A percentile compares a stretch with the other conserved stretches of the same genome.
phyloP scores from a whole-genome alignment of 2,329 filamentous ascomycete species.

The Sarocladiaceae sp. region DNA sequence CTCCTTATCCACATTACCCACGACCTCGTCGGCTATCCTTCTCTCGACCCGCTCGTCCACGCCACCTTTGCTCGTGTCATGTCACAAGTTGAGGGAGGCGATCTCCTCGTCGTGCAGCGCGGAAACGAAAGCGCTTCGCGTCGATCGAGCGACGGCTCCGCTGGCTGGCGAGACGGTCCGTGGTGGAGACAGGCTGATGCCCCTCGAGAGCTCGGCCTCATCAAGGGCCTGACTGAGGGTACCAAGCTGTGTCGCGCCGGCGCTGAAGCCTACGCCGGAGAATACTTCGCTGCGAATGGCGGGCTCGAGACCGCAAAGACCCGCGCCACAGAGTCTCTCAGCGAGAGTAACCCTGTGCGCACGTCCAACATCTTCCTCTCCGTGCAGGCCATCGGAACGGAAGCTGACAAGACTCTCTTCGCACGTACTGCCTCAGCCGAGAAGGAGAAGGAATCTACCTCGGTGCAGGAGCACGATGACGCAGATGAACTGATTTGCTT shows the following conservation, averaged over 20 bases:
- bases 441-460: conserved; percentile 51
- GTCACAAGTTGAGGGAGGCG: conserved; percentile 97
- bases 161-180: conserved; percentile 87
- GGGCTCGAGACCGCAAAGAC: conserved; percentile 77
- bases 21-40: conserved; percentile 90
- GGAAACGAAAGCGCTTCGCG: conserved; percentile 78
- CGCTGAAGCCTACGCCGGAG: conserved; percentile 80
- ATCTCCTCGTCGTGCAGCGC: conserved; percentile 89
- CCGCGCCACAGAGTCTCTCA: conserved; percentile 73
- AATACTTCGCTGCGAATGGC: conserved; percentile 76
- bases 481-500: conserved; percentile 66
- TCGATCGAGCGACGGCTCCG: conserved; percentile 52
- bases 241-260: conserved; percentile 87
- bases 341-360: conserved; percentile 82
- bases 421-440: conserved; percentile 47
- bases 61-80: conserved; percentile 91
- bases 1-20: conserved; percentile 97
- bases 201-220: conserved; percentile 71
- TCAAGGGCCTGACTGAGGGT: conserved; percentile 78
- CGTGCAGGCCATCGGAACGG: conserved; percentile 78
- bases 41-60: conserved; percentile 88
- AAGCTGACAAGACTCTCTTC: conserved; percentile 65
- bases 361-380: conserved; percentile 93
- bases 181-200: conserved; percentile 81
- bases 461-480: conserved; percentile 45